A percentile compares a stretch with the other conserved stretches of the same genome.
Conservation (phyloP, 2,329 filamentous ascomycete genomes). For the Acephala macrosclerotiorum region DNA sequence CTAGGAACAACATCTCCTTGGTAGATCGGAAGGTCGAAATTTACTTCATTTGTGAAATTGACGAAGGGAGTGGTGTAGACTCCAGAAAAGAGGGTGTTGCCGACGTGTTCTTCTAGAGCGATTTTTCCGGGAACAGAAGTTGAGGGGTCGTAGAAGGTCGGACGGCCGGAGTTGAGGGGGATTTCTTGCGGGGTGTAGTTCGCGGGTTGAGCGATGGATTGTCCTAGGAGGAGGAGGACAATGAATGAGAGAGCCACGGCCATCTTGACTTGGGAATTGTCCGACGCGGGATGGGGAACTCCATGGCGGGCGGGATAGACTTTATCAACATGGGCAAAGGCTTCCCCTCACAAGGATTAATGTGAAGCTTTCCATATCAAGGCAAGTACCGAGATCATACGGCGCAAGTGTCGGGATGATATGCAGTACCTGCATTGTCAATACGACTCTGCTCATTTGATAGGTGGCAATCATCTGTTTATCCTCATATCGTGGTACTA, state of each 20-base stretch:
- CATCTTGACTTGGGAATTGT: neutral
- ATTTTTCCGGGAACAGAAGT: constrained; percentile 24
- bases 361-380: neutral
- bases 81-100: constrained; percentile 11
- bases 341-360: neutral
- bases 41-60: constrained; percentile 22
- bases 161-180: constrained; percentile 20
- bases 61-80: constrained; percentile 21
- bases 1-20: constrained; percentile 21
- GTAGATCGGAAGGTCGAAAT: constrained; percentile 26
- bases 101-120: constrained; percentile 26
- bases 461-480: neutral
- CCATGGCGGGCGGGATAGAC: neutral
- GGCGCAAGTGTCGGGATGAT: neutral
- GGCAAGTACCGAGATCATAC: neutral
- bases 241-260: neutral
- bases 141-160: constrained; percentile 20
- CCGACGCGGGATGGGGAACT: neutral
- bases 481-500: neutral
- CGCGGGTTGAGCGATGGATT: neutral
- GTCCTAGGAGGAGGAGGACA: neutral
- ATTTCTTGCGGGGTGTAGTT: constrained; percentile 18
- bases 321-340: neutral
- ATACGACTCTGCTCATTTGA: neutral
- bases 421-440: neutral